phyloP scores from a whole-genome alignment of 768 basidiomycete genomes.

The Boletus patriciae region DNA sequence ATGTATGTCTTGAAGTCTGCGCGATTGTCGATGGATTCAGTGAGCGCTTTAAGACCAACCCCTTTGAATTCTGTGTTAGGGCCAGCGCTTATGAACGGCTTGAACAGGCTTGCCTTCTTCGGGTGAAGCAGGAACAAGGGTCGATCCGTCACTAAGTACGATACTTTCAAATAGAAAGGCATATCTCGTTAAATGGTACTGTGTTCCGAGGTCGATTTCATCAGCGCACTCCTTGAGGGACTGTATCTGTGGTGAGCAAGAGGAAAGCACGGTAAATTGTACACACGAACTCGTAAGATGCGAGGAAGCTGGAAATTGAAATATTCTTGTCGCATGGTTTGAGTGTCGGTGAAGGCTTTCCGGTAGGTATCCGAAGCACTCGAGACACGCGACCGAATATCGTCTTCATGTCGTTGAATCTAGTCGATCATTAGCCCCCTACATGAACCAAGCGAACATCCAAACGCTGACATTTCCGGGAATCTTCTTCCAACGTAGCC shows the following conservation, averaged over 20 bases:
- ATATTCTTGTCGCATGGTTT: slow-evolving; percentile 91
- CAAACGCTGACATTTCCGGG: slow-evolving; percentile 67
- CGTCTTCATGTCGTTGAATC: slow-evolving; percentile 94
- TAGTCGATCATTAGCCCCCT: slow-evolving; percentile 30
- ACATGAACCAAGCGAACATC: slow-evolving; percentile 5
- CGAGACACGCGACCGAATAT: slow-evolving; percentile 84
- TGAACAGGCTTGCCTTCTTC: slow-evolving; percentile 59
- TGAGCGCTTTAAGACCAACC: slow-evolving; percentile 79
- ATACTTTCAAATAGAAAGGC: slow-evolving; percentile 93
- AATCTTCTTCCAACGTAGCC: slow-evolving; percentile 86
- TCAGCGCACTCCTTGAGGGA: slow-evolving; percentile 93
- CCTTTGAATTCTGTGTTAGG: slow-evolving; percentile 34
- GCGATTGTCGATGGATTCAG: slow-evolving; percentile 91
- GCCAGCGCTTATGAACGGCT: neutral
- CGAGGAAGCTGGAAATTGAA: slow-evolving; percentile 97
- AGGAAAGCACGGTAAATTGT: neutral
- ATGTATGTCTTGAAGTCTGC: slow-evolving; percentile 95
- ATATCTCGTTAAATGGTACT: slow-evolving; percentile 94
- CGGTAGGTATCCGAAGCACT: slow-evolving; percentile 84
- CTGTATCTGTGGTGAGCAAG: slow-evolving; percentile 39
- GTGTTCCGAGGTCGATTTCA: slow-evolving; percentile 96
- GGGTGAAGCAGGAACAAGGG: slow-evolving; percentile 66
- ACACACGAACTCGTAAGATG: slow-evolving; percentile 76
- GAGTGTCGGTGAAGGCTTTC: slow-evolving; percentile 87
- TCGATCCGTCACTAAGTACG: slow-evolving; percentile 83